These are phyloP conservation scores for Sclerotinia glacialis DNA, from an alignment of 2,329 filamentous ascomycete species.

Conservation along the genomic window DNA sequence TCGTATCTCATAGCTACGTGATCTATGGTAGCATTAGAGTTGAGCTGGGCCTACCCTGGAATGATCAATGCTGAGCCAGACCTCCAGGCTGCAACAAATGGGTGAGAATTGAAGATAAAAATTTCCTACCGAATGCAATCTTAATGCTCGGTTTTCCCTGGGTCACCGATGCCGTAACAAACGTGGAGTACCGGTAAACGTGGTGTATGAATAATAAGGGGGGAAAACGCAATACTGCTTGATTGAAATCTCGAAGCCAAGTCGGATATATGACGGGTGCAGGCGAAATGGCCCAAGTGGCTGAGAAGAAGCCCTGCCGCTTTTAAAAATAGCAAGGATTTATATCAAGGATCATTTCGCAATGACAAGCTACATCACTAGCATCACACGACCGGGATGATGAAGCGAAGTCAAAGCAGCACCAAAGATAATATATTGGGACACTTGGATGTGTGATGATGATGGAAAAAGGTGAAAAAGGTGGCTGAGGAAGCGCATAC, in stretches of 20 bases:
- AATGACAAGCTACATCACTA: background rate
- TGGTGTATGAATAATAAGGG: background rate
- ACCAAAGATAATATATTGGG: background rate
- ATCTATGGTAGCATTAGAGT: background rate
- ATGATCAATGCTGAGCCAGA: background rate
- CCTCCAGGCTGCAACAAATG: background rate
- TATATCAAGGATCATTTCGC: background rate
- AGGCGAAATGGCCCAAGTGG: constrained; percentile 1
- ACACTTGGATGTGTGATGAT: background rate
- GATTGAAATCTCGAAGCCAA: constrained; percentile 5
- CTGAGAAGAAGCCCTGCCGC: background rate
- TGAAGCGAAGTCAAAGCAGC: background rate
- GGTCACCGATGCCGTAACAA: background rate
- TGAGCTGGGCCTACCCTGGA: background rate
- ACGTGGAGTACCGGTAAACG: background rate
- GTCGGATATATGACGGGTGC: constrained; percentile 8
- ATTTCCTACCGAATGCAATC: background rate
- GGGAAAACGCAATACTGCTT: background rate
- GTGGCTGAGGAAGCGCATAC: constrained; percentile 1
- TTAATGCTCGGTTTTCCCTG: background rate
- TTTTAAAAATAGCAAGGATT: background rate
- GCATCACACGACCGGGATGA: background rate
- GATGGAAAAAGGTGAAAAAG: background rate
- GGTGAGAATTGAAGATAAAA: background rate
- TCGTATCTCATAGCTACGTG: background rate